Percentiles rank a stretch among this genome's conserved stretches.
Conservation (phyloP, 2,329 filamentous ascomycete genomes). For the Ophiostoma ips region DNA sequence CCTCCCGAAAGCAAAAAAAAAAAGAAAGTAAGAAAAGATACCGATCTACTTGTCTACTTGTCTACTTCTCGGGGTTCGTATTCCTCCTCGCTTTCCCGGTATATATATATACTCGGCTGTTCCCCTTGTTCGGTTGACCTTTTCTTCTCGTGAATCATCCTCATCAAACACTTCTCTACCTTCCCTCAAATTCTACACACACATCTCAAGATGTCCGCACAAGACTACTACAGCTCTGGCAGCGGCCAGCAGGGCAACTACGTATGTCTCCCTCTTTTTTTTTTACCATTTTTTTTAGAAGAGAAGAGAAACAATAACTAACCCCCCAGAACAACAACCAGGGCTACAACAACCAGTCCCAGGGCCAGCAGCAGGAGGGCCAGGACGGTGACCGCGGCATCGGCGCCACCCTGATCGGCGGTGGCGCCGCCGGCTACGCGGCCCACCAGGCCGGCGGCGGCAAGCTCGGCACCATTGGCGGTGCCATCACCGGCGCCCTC, state of each 20-base stretch:
- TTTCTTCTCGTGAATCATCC: not conserved
- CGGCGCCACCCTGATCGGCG: slow-evolving; percentile 37
- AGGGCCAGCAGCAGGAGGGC: not conserved
- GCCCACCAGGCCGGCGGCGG: slow-evolving; percentile 41
- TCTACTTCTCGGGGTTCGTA: not conserved
- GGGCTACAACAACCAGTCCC: not conserved
- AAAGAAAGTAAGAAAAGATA: not conserved
- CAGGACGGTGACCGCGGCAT: slow-evolving; percentile 34
- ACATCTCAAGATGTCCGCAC: no score
- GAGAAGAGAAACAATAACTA: no score
- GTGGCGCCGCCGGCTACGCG: slow-evolving; percentile 38
- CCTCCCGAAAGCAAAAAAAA: not conserved
- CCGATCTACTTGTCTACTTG: not conserved
- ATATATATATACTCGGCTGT: not conserved
- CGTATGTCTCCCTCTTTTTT: not conserved
- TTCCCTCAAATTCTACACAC: not conserved
- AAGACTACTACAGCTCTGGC: not conserved
- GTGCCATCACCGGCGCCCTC: slow-evolving; percentile 38
- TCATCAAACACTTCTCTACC: not conserved
- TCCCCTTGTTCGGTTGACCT: not conserved
- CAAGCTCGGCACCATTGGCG: slow-evolving; percentile 34
- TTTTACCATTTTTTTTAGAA: no score
- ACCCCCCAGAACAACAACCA: not conserved
- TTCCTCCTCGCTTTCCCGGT: not conserved
- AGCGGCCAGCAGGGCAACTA: not conserved